Evolutionary conservation across 805 yeast species (phyloP), one percentile per base, ranked within the genome.

Genomic region (Sugiyamaella boreocaroliniensis): DNA sequence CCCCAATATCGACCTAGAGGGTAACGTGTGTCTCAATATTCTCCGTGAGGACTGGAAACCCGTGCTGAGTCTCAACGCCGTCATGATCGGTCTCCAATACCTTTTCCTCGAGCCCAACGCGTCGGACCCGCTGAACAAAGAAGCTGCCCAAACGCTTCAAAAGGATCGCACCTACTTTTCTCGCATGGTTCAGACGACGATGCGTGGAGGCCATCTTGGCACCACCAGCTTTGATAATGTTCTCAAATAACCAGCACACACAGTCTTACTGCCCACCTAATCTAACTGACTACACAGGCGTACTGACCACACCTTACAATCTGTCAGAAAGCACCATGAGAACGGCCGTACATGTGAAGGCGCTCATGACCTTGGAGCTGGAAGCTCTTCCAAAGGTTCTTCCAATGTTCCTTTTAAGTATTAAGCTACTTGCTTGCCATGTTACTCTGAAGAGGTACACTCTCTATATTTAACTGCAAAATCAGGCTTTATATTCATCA

Each of bases 41-140:
- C 73, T 92, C 54, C 74, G 98, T 60, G 96, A 90, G 66, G 98
- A 92, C 67, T 92, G 99, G 99, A 82, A 89, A 29, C 98, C 99
- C 0, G 96, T 89, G 0, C 73, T 92, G 59, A 86, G 85, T 54
- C 71, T 92, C 37, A 88, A 86, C 64, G 76, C 90, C 4, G 82
- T 92, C 8, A 75, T 90, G 52, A 83, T 90, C 41, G 98, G 99
- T 0, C 74, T 92, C 50, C 79, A 89, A 62, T 89, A 85, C 64
- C 75, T 92, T 55, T 89, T 92, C 61, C 71, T 88, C 50, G 97
- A 92, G 60, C 96, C 97, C 7, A 92, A 89, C 65, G 85, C 95
- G 1, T 83, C 82, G 56, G 98, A 92, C 66, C 98, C 98, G 2
- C 76, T 92, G 61, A 93, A 93, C 67, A 88, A 89, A 64, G 86